A percentile compares a stretch with the other conserved stretches of the same genome.
Conservation (phyloP, 331 rosid species). For the Arachis monticola region DNA sequence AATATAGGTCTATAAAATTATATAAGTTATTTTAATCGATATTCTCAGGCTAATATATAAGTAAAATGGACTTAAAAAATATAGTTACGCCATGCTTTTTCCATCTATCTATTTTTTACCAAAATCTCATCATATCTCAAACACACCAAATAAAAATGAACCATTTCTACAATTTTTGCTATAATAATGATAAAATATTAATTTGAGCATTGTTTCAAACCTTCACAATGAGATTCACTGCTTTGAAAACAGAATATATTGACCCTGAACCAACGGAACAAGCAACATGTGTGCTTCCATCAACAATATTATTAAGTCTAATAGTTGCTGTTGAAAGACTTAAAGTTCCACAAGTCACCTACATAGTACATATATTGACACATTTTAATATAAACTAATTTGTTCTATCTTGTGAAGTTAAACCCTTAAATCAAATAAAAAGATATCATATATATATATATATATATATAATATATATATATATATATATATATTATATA, state of each 20-base stretch:
- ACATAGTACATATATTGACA: background rate
- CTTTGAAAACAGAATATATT: conserved; percentile 76
- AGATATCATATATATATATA: background rate
- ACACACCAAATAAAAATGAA: too few species aligned
- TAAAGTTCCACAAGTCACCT: conserved; percentile 78
- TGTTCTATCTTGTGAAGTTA: background rate
- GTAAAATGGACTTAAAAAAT: too few species aligned
- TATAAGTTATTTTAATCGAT: too few species aligned
- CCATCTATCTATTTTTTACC: too few species aligned
- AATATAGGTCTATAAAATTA: too few species aligned
- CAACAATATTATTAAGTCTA: conserved; percentile 49
- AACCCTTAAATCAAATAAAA: conserved; percentile 2
- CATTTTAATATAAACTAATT: background rate
- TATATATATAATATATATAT: too few species aligned
- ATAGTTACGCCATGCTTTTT: too few species aligned
- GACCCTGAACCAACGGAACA: conserved; percentile 76
- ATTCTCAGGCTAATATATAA: too few species aligned
- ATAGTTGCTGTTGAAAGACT: conserved; percentile 72
- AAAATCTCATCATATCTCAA: too few species aligned
- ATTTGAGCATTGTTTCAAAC: conserved; percentile 34
- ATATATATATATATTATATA: too few species aligned
- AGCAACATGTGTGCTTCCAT: conserved; percentile 62
- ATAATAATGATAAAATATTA: too few species aligned
- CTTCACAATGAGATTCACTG: conserved; percentile 75
- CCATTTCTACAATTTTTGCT: too few species aligned